Conservation (phyloP, 345 rosid genomes). For the Linum usitatissimum region DNA sequence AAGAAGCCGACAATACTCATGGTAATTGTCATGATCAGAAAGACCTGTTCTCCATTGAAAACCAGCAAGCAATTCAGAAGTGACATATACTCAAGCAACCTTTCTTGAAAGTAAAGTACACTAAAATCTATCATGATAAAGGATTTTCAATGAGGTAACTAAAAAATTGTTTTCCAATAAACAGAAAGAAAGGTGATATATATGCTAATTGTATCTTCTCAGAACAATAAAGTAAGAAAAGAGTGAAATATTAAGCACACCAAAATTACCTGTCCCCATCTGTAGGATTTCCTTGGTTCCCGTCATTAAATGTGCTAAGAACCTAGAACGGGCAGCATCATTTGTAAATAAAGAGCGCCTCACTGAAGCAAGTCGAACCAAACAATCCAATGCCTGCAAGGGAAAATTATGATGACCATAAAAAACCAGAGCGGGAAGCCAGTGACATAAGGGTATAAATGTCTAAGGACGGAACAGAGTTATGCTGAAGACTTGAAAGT, state of each 20-base stretch:
- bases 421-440: constrained; percentile 1
- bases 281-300: constrained; percentile 93
- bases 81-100: neutral
- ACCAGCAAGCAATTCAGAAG: constrained; percentile 4
- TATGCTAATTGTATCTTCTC: neutral
- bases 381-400: constrained; percentile 88
- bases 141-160: neutral
- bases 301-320: constrained; percentile 88
- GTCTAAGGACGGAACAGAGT: neutral
- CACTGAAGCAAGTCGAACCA: constrained; percentile 95
- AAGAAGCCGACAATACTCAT: constrained; percentile 95
- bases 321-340: constrained; percentile 78
- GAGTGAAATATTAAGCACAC: neutral
- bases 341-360: constrained; percentile 83
- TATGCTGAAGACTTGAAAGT: neutral
- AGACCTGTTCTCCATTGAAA: constrained; percentile 50
- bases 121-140: neutral
- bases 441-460: constrained; percentile 2
- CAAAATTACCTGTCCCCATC: constrained; percentile 64
- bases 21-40: constrained; percentile 99
- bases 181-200: neutral
- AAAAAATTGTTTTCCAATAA: neutral
- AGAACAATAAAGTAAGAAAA: neutral
- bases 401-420: constrained; percentile 10
- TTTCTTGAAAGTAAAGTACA: neutral